Base-by-base conservation (phyloP, 2,329 filamentous ascomycete species). In the Penicillium verrucosum region DNA sequence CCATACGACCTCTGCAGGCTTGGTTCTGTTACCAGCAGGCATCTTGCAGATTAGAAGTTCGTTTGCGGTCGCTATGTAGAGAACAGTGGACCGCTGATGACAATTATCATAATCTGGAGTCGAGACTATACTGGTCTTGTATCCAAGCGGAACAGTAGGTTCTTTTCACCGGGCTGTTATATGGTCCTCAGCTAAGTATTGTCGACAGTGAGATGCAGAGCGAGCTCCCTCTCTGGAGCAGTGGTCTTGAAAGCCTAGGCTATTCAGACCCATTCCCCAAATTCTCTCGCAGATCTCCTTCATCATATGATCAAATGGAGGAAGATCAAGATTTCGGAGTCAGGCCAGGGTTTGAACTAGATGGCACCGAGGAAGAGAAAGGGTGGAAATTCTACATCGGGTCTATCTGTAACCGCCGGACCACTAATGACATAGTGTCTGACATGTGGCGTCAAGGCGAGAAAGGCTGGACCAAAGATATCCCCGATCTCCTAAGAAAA, bases 1-100 rank as follows among this genome's bases (percentile, higher is more conserved):
- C 51, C 8, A 58, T 65, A 49, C 60, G 63, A 12, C 63, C 64
- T 34, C 43, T 66, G 14, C 54, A 66, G 23, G 61, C 63, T 11
- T 65, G 63, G 63, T 66, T 65, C 25, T 66, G 64, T 44, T 65
- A 63, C 30, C 64, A 66, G 43, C 63, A 66, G 44, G 64, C 64
- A 10, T 65, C 64, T 11, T 65, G 64, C 54, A 59, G 64, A 48
- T 34, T 66, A 44, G 64, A 66, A 44, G 63, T 65, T 34, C 63
- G 64, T 5, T 40, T 66, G n/a, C 54, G 60, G 10, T 65, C 64
- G 12, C 23, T 64, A 16, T 60, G 63, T 41, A 59, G 64, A 54
- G 62, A 65, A 14, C 60, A 60, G 23, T 66, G 64, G 63, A 61
- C 51, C 4, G 63, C 63, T 11, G 59, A 66, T 50, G 54, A 51